Evolutionary conservation across 192 early-diverging fungal species (phyloP).

Genomic region (Endogone sp.): DNA sequence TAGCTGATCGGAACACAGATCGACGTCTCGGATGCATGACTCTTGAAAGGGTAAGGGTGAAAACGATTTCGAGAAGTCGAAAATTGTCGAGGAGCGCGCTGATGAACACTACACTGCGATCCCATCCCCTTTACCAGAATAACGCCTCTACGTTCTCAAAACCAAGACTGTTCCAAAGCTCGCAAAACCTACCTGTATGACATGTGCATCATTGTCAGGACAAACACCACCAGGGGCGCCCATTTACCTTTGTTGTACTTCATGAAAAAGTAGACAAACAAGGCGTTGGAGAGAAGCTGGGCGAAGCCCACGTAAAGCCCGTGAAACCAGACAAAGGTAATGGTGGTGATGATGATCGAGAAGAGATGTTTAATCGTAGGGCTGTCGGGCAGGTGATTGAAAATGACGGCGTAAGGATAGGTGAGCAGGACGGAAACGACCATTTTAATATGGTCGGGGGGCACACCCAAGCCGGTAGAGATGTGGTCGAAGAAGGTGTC

Average conservation of each 20-base stretch:
- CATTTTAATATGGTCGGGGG: constrained; percentile 57
- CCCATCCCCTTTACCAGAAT: not conserved
- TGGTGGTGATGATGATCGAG: constrained; percentile 48
- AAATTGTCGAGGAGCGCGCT: too few relatives aligned
- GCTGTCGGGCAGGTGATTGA: constrained; percentile 50
- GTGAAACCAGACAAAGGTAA: constrained; percentile 51
- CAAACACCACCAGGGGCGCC: constrained; percentile 57
- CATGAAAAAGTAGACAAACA: constrained; percentile 53
- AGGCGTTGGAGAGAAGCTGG: constrained; percentile 44
- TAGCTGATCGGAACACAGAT: not conserved
- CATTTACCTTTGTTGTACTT: constrained; percentile 30
- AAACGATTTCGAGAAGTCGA: not conserved
- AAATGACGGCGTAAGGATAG: constrained; percentile 53
- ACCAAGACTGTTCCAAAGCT: constrained; percentile 2
- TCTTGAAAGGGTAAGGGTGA: constrained; percentile 1
- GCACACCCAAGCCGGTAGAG: constrained; percentile 21
- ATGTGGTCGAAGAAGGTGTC: not conserved
- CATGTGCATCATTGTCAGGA: constrained; percentile 63
- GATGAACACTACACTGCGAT: too few relatives aligned
- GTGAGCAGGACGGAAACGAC: constrained; percentile 48
- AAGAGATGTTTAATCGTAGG: constrained; percentile 49
- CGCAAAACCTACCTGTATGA: constrained; percentile 45
- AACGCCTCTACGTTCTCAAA: not conserved
- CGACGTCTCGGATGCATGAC: not conserved
- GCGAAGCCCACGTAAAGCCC: constrained; percentile 54